phyloP scores from a whole-genome alignment of 805 yeast genomes.

The Maudiozyma bulderi region DNA sequence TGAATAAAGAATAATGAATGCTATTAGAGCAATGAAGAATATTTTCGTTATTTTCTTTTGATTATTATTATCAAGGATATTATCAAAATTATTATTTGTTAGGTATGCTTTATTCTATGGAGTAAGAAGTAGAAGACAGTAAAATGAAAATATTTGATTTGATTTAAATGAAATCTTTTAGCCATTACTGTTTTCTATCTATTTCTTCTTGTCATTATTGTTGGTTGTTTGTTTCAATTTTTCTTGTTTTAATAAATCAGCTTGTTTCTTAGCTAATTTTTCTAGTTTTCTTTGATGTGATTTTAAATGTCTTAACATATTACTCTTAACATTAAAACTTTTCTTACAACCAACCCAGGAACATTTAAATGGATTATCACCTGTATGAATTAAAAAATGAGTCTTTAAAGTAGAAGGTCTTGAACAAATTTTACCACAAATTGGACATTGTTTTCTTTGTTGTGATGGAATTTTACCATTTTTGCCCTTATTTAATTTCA shows the following conservation, averaged over 20 bases:
- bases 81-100: no score
- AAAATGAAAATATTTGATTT: no score
- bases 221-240: background rate
- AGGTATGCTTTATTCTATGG: no score
- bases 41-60: no score
- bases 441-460: constrained; percentile 34
- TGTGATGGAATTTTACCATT: background rate
- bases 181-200: no score
- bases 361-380: constrained; percentile 66
- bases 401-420: constrained; percentile 76
- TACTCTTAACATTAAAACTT: constrained; percentile 65
- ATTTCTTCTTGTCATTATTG: background rate
- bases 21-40: no score
- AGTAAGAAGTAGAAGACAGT: no score
- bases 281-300: constrained; percentile 40
- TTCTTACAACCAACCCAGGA: constrained; percentile 56
- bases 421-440: constrained; percentile 69
- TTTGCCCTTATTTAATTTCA: background rate
- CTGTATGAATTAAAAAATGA: constrained; percentile 71
- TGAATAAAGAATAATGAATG: no score
- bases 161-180: no score
- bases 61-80: no score
- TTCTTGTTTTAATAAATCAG: background rate
- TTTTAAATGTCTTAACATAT: constrained; percentile 69
- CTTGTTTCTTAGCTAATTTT: background rate